Evolutionary conservation across 768 basidiomycete species (phyloP), one percentile per base, ranked within the genome.

Genomic region (Trametes punicea): DNA sequence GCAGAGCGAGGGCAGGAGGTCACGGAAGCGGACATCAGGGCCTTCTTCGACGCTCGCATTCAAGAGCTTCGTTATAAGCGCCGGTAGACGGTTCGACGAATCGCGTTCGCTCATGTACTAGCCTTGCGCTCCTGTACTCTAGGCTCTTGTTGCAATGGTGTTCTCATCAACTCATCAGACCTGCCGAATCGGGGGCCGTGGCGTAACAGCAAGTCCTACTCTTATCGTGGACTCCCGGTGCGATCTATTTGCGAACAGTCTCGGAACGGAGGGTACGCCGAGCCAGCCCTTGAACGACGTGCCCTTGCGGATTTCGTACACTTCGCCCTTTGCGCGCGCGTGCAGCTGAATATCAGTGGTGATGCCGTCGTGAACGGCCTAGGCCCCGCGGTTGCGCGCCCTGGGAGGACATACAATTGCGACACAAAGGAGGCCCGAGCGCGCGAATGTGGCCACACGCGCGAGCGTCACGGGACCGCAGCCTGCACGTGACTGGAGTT

Each of bases 1-100:
- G 90, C 90, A 3, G 80, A 86, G 63, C 77, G 85, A 65, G 88
- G 87, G 18, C 87, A 84, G 62, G 76, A 87, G 9, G 90, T 93
- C 13, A 79, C 80, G 42, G 88, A 87, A 67, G 73, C 78, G 42
- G 90, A 91, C 67, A 84, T 92, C 47, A 34, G 59, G 38, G 56
- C 51, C n/a, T 60, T 63, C 46, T 60, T 63, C 45, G 59, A 63
- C 39, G 48, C 48, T 2, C 57, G 57, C 36, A 59, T 59, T 25
- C 55, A 51, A 30, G 51, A 56, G n/a, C 18, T 50, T 30, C 23
- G 39, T 25, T 48, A 55, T 30, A 49, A 40, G 42, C 60, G 60
- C 18, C 50, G 36, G 23, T 56, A 40, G 20, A 44, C 42, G 23
- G 34, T 3, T 26, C 42, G 42, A 44, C 42, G 42, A n/a, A 44